phyloP scores from a whole-genome alignment of 257 asterid species.

The Thymus quinquecostatus region DNA sequence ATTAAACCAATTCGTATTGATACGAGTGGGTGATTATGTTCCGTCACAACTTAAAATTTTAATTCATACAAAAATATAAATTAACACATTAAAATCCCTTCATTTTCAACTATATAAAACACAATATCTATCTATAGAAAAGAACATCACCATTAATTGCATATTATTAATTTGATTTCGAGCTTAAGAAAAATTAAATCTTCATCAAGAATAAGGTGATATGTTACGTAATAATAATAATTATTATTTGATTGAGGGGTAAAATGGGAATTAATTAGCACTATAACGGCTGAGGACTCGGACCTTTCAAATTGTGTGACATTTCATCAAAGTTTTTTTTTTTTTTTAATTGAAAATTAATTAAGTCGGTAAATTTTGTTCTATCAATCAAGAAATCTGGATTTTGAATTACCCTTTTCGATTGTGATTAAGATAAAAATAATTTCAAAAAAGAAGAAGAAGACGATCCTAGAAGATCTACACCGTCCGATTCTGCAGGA shows the following conservation, averaged over 20 bases:
- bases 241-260: conserved; percentile 2
- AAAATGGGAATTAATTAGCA: conserved; percentile 27
- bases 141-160: too few relatives aligned
- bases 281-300: conserved; percentile 50
- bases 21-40: not conserved
- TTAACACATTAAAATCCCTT: not conserved
- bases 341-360: not conserved
- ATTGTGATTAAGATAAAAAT: conserved; percentile 12
- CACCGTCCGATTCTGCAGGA: conserved; percentile 45
- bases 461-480: conserved; percentile 33
- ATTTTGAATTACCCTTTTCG: conserved; percentile 11
- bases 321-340: not conserved
- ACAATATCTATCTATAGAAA: not conserved
- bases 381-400: conserved; percentile 22
- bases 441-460: too few relatives aligned
- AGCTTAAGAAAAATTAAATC: not conserved
- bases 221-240: not conserved
- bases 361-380: conserved; percentile 9
- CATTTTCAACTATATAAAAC: not conserved
- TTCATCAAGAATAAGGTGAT: not conserved
- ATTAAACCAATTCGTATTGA: not conserved
- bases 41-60: not conserved
- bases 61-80: too few relatives aligned
- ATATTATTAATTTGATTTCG: not conserved
- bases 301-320: conserved; percentile 41